Conservation (phyloP, 306 rosid species). For the Lablab purpureus region DNA sequence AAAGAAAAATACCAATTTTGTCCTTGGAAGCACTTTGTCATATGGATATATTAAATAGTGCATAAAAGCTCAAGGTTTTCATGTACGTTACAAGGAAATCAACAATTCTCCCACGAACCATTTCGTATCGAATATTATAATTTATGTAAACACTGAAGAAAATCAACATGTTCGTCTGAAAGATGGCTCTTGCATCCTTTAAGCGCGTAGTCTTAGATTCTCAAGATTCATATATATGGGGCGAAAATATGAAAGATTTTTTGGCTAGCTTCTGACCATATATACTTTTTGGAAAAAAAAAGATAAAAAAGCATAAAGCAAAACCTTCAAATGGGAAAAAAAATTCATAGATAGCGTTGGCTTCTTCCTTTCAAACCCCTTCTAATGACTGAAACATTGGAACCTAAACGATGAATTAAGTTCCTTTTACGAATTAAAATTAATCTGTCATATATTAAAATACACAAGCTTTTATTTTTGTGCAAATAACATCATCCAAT, state of each 20-base stretch:
- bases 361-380: neutral
- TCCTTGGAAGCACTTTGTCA: neutral
- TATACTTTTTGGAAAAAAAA: neutral
- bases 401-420: neutral
- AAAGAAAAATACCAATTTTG: neutral
- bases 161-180: no score
- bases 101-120: neutral
- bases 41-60: neutral
- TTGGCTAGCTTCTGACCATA: no score
- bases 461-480: neutral
- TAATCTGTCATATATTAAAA: no score
- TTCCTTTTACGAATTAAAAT: no score
- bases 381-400: constrained; percentile 9
- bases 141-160: no score
- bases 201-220: no score
- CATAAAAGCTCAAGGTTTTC: neutral
- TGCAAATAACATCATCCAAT: no score
- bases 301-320: neutral
- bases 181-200: no score
- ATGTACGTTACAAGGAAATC: neutral
- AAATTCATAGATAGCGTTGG: neutral
- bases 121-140: neutral
- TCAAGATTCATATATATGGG: no score
- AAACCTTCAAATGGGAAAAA: neutral
- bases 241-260: no score